Percentiles rank a stretch among this genome's conserved stretches.
Evolutionary conservation across 1,284 basidiomycete genomes (phyloP).

Genomic region (Leccinum pseudoinsigne): DNA sequence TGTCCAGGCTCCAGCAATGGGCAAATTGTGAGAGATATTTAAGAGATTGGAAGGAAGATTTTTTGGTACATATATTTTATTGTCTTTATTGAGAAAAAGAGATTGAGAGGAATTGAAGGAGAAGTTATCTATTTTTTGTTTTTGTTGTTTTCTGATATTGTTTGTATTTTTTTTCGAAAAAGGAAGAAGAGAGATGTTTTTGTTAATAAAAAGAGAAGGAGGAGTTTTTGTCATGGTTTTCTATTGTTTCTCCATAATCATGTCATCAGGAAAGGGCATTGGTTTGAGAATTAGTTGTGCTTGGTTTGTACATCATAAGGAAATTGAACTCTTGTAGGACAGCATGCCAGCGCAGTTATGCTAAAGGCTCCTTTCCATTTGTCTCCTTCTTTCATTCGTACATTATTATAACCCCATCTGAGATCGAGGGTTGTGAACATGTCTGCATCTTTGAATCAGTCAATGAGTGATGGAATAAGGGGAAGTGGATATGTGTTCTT

Average conservation of each 20-base stretch:
- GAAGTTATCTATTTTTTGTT: not conserved
- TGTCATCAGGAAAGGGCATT: accelerated
- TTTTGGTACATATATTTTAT: not conserved
- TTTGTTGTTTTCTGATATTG: too few species aligned
- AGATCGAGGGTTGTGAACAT: too few species aligned
- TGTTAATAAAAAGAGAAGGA: not conserved
- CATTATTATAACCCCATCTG: too few species aligned
- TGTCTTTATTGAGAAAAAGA: not conserved
- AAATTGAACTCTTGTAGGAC: not conserved
- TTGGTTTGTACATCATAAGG: not conserved
- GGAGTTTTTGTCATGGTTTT: not conserved
- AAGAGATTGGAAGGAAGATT: too few species aligned
- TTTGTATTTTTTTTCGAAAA: too few species aligned
- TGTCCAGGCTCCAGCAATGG: not conserved
- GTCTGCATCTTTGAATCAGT: too few species aligned
- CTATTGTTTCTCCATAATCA: not conserved
- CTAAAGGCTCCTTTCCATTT: too few species aligned
- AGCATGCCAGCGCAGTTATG: not conserved
- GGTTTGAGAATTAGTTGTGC: accelerated
- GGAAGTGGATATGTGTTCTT: too few species aligned
- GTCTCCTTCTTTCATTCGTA: too few species aligned
- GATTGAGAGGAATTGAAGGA: not conserved
- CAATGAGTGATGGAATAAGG: too few species aligned
- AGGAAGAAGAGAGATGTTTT: too few species aligned
- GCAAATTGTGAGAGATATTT: too few species aligned